Conservation (phyloP, 768 basidiomycete genomes). For the Trametes meyenii region DNA sequence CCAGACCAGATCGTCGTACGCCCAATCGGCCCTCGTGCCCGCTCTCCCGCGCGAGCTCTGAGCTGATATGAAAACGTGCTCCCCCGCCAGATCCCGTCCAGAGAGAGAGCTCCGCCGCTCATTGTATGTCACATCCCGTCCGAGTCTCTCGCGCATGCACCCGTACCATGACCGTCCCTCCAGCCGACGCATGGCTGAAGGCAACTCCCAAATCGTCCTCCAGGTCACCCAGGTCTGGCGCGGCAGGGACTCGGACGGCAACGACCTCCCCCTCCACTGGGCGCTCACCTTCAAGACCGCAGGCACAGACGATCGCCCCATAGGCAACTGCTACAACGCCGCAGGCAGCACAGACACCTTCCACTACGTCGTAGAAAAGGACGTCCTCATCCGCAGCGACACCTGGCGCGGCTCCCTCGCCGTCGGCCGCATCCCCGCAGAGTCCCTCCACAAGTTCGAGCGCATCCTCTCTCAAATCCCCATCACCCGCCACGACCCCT, state of each 20-base stretch:
- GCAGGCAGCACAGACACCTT: slow-evolving; percentile 25
- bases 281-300: slow-evolving; percentile 25
- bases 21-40: not conserved
- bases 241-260: slow-evolving; percentile 19
- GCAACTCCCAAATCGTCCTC: slow-evolving; percentile 12
- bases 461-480: slow-evolving; percentile 23
- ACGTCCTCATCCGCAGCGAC: slow-evolving; percentile 15
- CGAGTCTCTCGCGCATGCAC: not conserved
- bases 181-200: slow-evolving; percentile 10
- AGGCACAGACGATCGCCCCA: slow-evolving; percentile 17
- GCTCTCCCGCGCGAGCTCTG: not conserved
- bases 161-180: slow-evolving; percentile 8
- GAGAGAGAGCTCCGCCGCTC: not conserved
- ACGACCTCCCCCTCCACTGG: slow-evolving; percentile 25
- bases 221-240: slow-evolving; percentile 26
- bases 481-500: slow-evolving; percentile 19
- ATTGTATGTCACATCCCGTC: slow-evolving; percentile 5
- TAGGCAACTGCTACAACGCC: slow-evolving; percentile 21
- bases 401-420: slow-evolving; percentile 23
- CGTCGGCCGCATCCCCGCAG: slow-evolving; percentile 20
- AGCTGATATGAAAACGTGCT: not conserved
- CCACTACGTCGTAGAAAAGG: slow-evolving; percentile 17
- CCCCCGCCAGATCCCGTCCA: not conserved
- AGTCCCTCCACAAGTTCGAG: slow-evolving; percentile 18
- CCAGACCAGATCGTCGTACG: not conserved